These are phyloP conservation scores for Kazachstania kunashirensis DNA, from an alignment of 805 yeast genomes.

Conservation along the genomic window DNA sequence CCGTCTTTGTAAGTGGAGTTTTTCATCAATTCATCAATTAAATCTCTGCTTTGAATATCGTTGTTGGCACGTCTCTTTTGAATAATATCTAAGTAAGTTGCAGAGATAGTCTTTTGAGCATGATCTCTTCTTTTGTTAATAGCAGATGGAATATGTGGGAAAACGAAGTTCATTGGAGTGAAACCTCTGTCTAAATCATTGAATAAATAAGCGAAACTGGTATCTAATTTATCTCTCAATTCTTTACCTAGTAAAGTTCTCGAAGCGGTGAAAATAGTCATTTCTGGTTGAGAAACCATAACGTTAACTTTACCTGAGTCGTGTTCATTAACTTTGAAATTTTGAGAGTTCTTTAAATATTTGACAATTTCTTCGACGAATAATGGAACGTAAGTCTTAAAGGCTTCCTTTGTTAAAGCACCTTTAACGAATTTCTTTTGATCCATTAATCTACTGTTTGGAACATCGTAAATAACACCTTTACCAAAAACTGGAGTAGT, in stretches of 20 bases:
- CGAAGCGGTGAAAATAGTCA: slow-evolving; percentile 94
- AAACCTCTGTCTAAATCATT: slow-evolving; percentile 94
- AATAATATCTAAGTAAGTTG: slow-evolving; percentile 74
- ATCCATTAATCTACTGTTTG: slow-evolving; percentile 90
- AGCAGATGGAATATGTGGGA: slow-evolving; percentile 87
- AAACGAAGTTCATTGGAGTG: slow-evolving; percentile 90
- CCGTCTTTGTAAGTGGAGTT: slow-evolving; percentile 88
- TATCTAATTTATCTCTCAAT: slow-evolving; percentile 72
- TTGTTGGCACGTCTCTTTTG: slow-evolving; percentile 61
- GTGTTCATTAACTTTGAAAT: slow-evolving; percentile 35
- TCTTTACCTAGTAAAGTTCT: slow-evolving; percentile 87
- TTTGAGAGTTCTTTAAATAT: slow-evolving; percentile 48
- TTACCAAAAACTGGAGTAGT: slow-evolving; percentile 99
- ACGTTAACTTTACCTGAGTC: slow-evolving; percentile 50
- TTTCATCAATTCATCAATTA: slow-evolving; percentile 79
- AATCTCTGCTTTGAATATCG: slow-evolving; percentile 76
- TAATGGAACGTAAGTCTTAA: slow-evolving; percentile 77
- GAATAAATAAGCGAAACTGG: slow-evolving; percentile 75
- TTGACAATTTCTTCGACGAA: slow-evolving; percentile 67
- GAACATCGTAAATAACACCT: slow-evolving; percentile 95
- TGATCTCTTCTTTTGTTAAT: slow-evolving; percentile 74
- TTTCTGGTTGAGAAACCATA: slow-evolving; percentile 81
- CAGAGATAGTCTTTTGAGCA: slow-evolving; percentile 76
- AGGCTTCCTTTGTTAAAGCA: slow-evolving; percentile 78
- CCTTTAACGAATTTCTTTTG: slow-evolving; percentile 94